Conservation (phyloP, 495 filamentous ascomycete genomes). For the Lasiosphaeriaceae sp. region DNA sequence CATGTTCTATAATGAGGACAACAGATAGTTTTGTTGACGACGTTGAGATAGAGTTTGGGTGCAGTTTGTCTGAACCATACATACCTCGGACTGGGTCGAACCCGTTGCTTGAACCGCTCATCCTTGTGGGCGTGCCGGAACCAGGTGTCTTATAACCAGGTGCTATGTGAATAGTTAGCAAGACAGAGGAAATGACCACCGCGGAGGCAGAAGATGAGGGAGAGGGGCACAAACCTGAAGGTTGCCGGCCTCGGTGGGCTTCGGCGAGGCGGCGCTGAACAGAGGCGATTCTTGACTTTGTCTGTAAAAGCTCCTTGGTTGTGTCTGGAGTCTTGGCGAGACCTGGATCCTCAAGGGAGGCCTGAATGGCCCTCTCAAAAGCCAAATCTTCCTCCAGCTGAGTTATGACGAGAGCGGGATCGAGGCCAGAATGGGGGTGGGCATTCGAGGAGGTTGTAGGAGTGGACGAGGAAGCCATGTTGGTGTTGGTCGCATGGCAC, state of each 20-base stretch:
- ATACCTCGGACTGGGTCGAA: not conserved
- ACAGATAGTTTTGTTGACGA: not conserved
- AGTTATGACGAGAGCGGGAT: not conserved
- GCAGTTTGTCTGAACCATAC: not conserved
- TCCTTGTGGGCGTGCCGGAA: not conserved
- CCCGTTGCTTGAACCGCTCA: not conserved
- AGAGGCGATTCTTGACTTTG: not conserved
- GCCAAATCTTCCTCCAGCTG: conserved; percentile 4
- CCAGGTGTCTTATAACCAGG: not conserved
- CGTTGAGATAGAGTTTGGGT: not conserved
- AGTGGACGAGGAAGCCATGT: not conserved
- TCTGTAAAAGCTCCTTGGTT: not conserved
- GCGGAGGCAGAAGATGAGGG: not conserved
- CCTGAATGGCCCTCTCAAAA: not conserved
- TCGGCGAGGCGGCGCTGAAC: conserved; percentile 1
- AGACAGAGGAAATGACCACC: not conserved
- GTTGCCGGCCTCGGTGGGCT: not conserved
- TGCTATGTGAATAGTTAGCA: not conserved
- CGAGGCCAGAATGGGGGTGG: not conserved
- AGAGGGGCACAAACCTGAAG: not conserved
- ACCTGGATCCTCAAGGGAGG: conserved; percentile 7
- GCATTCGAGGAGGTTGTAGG: not conserved
- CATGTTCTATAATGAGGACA: not conserved
- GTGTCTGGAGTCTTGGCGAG: not conserved
- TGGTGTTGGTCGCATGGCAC: conserved; percentile 5